Base-by-base conservation (phyloP, 2,329 filamentous ascomycete genomes). In the Xylariaceae sp. region DNA sequence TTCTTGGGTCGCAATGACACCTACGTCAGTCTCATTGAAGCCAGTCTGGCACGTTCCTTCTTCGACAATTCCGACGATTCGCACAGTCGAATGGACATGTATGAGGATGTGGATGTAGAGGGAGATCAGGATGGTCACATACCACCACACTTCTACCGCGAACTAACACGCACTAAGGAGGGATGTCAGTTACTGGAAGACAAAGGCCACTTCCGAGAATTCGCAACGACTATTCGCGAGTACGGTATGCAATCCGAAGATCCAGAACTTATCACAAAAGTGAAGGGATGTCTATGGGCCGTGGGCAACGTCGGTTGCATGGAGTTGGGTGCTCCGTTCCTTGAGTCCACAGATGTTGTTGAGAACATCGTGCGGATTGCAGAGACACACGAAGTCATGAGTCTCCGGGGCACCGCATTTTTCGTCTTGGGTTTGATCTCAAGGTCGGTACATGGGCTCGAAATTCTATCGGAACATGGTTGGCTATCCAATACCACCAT, bases 221-320 rank as follows among this genome's bases (percentile, higher is more conserved):
- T 99, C 69, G 89, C 87, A 0, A 81, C 85, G 51, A 97, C 90
- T 0, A 96, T 99, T 65, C 87, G 88, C 53, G 92, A 97, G 63
- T 88, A 92, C 67, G 89, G 88, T 42, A 88, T 92, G 78, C 88
- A 94, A 67, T 87, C 87, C 48, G 88, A 95, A 65, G 94, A 99
- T 68, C 73, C 83, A 0, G 94, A 99, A 73, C 82, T 88, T 23
- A 86, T 97, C 50, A 85, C 91, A 60, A 97, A 97, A 72, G 91
- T 97, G 65, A 99, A 99, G 74, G 94, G 92, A 6, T 97, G 92
- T 71, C 80, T 99, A 52, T 99, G 94, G 94, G 94, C 94, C 0
- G 92, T 99, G 0, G 94, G 94, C 23, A 99, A 99, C 68, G 93
- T 99, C 44, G 94, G 94, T 0, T 97, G 92, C 0, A 97, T 99